Conservation (phyloP, 2,329 filamentous ascomycete species). For the Drechslerella coelobrocha region DNA sequence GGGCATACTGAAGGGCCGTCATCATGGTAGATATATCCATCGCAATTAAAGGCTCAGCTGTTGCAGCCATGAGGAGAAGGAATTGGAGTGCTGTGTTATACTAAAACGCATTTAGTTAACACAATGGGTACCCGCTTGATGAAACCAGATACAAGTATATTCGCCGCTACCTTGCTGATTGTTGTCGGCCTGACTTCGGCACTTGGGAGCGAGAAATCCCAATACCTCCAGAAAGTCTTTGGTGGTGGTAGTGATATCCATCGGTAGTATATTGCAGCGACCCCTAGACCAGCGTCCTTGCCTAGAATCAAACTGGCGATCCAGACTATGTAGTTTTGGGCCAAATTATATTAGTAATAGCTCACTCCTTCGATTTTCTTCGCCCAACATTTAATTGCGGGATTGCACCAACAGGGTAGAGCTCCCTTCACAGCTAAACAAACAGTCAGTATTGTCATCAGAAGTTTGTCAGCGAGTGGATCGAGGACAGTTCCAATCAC, state of each 20-base stretch:
- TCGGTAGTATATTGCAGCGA: conserved; percentile 91
- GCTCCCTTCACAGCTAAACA: conserved; percentile 82
- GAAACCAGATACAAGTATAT: too few species aligned
- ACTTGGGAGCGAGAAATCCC: conserved; percentile 93
- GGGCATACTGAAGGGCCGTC: conserved; percentile 31
- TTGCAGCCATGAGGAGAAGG: conserved; percentile 81
- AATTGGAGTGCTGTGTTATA: conserved; percentile 94
- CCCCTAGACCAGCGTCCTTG: conserved; percentile 79
- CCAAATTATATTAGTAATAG: conserved; percentile 9
- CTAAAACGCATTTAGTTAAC: conserved; percentile 53
- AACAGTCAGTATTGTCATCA: conserved; percentile 92
- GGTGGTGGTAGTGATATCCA: conserved; percentile 93
- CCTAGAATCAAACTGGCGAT: conserved; percentile 89
- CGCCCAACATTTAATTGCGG: too few species aligned
- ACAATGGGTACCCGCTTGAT: conserved; percentile 59
- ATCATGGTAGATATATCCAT: conserved; percentile 56
- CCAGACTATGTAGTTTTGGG: conserved; percentile 68
- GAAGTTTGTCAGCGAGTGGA: conserved; percentile 92
- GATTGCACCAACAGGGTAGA: conserved; percentile 67
- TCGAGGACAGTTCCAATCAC: conserved; percentile 95
- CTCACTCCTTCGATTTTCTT: background rate
- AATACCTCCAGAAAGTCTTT: conserved; percentile 90
- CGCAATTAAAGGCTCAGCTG: conserved; percentile 73
- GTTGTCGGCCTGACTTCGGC: conserved; percentile 83
- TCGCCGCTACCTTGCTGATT: conserved; percentile 76